Evolutionary conservation across 805 yeast genomes (phyloP), one percentile per base, ranked within the genome.

Genomic region (Candida cerambycidarum): DNA sequence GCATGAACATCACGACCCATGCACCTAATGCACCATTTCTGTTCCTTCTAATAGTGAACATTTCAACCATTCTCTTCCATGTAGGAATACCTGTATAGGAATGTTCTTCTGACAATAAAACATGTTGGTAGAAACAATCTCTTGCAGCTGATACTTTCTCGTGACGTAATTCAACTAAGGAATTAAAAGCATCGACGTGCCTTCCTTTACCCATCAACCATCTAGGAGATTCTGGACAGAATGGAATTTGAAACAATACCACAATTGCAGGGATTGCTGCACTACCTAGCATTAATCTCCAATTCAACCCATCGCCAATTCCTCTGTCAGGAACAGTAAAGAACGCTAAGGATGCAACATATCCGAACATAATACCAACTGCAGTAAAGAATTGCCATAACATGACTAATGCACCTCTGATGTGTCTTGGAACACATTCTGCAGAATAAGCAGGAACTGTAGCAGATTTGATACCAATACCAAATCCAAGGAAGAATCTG

Each of bases 1-100:
- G 96, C 87, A 84, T 83, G 58, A 87, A 85, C 80, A 89, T 88
- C 45, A 82, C 88, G 48, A 86, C 75, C 77, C 84, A 83, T 3
- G 95, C 80, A 41, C 87, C 95, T 44, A 83, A 52, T 7, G 87
- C 79, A 41, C 93, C 95, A 58, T 88, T 84, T 65, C 95, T 78
- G 62, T 85, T 86, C 71, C 96, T 79, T 61, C 93, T 77, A 34
- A 85, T 71, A 1, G 82, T 74, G 59, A 87, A 71, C 70, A 86
- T 67, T 57, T 82, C 85, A 41, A 63, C 63, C 37, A 78, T 41
- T 55, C 80, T 75, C 49, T 58, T 65, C 53, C 56, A 58, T 43
- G 74, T 72, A 15, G 80, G 72, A 42, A 72, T 46, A 41, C 65
- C 61, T n/a, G 63, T 68, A 49, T 75, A 71, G 2, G 83, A 71